Percentiles rank a stretch among this genome's conserved stretches.
These are phyloP conservation scores for Gynandropsis gynandra DNA, from an alignment of 345 rosid genomes.

Conservation along the genomic window DNA sequence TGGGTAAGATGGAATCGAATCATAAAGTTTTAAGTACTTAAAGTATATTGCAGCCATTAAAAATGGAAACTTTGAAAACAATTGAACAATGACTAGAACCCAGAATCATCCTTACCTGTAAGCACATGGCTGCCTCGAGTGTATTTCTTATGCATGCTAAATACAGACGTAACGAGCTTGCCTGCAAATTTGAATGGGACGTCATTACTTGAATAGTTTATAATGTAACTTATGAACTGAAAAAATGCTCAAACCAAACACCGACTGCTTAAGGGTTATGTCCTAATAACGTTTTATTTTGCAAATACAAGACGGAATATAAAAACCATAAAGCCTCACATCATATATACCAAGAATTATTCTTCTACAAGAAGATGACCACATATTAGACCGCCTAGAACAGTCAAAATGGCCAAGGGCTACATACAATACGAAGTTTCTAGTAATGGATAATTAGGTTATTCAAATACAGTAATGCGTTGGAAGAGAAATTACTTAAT, in stretches of 20 bases:
- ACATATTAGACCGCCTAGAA: too few species aligned
- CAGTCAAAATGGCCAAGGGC: too few species aligned
- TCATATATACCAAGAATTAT: too few species aligned
- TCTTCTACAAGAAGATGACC: too few species aligned
- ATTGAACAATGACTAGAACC: not conserved
- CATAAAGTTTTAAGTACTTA: not conserved
- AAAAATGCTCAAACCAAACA: too few species aligned
- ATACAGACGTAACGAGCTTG: constrained; percentile 63
- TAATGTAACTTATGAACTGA: not conserved
- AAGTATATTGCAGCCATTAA: constrained; percentile 5
- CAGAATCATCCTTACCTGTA: constrained; percentile 43
- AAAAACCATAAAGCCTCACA: too few species aligned
- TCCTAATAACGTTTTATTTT: too few species aligned
- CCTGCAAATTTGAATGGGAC: constrained; percentile 34
- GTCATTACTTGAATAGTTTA: not conserved
- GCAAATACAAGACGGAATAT: too few species aligned
- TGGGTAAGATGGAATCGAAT: constrained; percentile 6
- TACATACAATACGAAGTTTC: too few species aligned
- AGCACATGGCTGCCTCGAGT: constrained; percentile 92
- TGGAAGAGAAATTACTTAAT: not conserved
- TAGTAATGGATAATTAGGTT: too few species aligned
- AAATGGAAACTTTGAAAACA: not conserved
- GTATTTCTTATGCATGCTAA: constrained; percentile 83
- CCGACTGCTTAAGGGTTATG: too few species aligned
- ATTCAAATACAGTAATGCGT: too few species aligned